phyloP scores from a whole-genome alignment of 225 moss, liverwort and hornwort genomes.

The Straminergon stramineum region DNA sequence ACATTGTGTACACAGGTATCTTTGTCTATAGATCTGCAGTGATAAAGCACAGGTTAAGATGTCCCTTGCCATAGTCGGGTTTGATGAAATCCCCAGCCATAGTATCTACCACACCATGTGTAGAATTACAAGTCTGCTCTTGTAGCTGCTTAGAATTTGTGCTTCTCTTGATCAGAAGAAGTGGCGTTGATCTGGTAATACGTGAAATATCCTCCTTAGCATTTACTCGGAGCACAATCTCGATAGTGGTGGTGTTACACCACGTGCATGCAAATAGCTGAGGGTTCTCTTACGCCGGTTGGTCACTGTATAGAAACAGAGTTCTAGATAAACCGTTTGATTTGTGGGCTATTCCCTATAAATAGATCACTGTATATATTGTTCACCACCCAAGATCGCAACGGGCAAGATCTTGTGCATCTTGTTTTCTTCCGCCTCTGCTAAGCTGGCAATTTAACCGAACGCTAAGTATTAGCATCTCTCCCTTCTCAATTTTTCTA shows the following conservation, averaged over 20 bases:
- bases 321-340: slow-evolving; percentile 14
- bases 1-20: slow-evolving; percentile 18
- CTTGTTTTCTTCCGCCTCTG: neutral
- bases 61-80: neutral
- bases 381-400: slow-evolving; percentile 9
- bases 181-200: neutral
- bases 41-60: neutral
- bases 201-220: neutral
- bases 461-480: neutral
- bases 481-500: neutral
- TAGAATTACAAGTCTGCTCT: slow-evolving; percentile 6
- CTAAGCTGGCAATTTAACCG: neutral
- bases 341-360: slow-evolving; percentile 3
- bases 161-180: neutral
- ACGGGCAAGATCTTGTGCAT: slow-evolving; percentile 1
- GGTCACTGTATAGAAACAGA: slow-evolving; percentile 23
- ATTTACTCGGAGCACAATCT: slow-evolving; percentile 8
- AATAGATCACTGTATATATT: slow-evolving; percentile 31
- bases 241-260: slow-evolving; percentile 3
- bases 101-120: neutral
- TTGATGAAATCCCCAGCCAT: neutral
- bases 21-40: slow-evolving; percentile 15
- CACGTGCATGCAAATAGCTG: neutral
- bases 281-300: slow-evolving; percentile 3
- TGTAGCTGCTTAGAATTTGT: neutral